Conservation (phyloP, 768 basidiomycete species). For the Gymnopilus dilepis region DNA sequence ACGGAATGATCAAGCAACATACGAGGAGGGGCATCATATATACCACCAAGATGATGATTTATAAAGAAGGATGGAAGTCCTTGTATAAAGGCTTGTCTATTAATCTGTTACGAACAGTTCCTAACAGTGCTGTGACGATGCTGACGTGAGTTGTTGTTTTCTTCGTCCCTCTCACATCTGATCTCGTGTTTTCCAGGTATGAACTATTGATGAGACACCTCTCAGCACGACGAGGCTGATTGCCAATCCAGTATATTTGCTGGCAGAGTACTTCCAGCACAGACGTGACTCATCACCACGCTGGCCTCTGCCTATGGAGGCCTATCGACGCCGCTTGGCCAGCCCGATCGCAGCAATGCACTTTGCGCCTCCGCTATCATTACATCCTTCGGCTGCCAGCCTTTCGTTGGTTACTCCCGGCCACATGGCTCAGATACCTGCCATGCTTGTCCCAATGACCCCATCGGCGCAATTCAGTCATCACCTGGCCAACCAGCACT, state of each 20-base stretch:
- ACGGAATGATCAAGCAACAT: slow-evolving; percentile 63
- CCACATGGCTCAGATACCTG: no score
- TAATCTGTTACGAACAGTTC: slow-evolving; percentile 93
- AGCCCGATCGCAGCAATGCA: neutral
- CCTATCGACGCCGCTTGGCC: neutral
- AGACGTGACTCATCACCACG: no score
- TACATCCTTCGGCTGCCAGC: no score
- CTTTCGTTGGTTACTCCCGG: no score
- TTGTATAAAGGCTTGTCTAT: slow-evolving; percentile 95
- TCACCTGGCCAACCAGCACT: neutral
- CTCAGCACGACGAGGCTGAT: slow-evolving; percentile 39
- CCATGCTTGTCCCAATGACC: neutral
- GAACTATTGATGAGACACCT: slow-evolving; percentile 62
- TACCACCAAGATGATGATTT: slow-evolving; percentile 73
- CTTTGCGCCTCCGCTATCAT: neutral
- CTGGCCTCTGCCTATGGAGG: neutral
- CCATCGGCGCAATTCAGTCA: no score
- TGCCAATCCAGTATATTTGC: neutral
- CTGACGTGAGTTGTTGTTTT: slow-evolving; percentile 65
- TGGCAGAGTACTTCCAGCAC: neutral
- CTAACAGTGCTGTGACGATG: slow-evolving; percentile 95
- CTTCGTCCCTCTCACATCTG: neutral
- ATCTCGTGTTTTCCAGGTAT: slow-evolving; percentile 38
- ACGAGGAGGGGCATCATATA: slow-evolving; percentile 70
- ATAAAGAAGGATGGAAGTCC: slow-evolving; percentile 86